Evolutionary conservation across 2,329 filamentous ascomycete species (phyloP), one percentile per base, ranked within the genome.

Genomic region (Venturia aucupariae): DNA sequence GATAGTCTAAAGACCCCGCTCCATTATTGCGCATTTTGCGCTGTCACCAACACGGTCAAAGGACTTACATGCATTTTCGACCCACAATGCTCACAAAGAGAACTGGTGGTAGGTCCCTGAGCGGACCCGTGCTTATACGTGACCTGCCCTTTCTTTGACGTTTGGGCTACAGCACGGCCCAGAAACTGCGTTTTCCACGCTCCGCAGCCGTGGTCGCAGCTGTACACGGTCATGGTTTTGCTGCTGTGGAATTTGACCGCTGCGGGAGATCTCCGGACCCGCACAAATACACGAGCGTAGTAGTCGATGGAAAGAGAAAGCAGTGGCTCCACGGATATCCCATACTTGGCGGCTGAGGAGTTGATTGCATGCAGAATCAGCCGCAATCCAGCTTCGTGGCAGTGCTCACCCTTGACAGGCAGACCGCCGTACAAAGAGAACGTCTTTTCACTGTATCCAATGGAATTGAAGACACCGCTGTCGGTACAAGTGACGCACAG

Each of bases 401-500:
- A 93, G 72, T 91, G 87, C 61, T 84, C 80, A 0, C 92, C 92
- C 76, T 96, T 96, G 66, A 93, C 78, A 0, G 94, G 91, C 19
- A 92, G 79, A 41, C 94, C 94, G 3, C 94, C 94, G 72, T 99
- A 99, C n/a, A 96, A 81, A 0, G 93, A 87, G 74, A 87, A 99
- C 3, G 91, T 86, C 79, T 99, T 99, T 75, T 99, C 94, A 1
- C 90, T 87, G 72, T 97, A 99, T 64, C 92, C 91, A 69, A 90
- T 90, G 0, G 93, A 96, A 1, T 93, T 93, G 83, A 92, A 99
- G 2, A 99, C 90, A 11, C 90, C 92, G 11, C 93, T 92, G 75
- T 99, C 94, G 0, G 94, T 99, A 76, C 94, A 99, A 1, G 94
- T 99, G 5, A 99, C 89, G 73, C 92, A 97, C 4, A 99, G 82